Conservation (phyloP, 306 rosid species). For the Pterocarpus santalinus region DNA sequence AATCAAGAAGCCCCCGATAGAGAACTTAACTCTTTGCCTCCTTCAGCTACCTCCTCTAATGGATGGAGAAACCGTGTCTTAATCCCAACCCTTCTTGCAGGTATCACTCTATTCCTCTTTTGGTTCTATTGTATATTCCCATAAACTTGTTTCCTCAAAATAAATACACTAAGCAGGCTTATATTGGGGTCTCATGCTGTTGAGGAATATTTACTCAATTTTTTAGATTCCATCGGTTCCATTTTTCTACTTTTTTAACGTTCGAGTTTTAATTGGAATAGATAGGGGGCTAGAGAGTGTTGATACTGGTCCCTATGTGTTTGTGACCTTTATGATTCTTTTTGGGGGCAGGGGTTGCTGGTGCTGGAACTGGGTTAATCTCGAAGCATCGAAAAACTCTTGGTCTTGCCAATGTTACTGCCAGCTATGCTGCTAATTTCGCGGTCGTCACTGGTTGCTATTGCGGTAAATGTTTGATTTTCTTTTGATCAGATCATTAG, state of each 20-base stretch:
- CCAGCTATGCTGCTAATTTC: conserved; percentile 82
- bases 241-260: background rate
- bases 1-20: conserved; percentile 33
- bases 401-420: conserved; percentile 67
- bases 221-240: background rate
- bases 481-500: conserved; percentile 4
- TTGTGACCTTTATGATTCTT: conserved; percentile 23
- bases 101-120: conserved; percentile 38
- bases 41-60: conserved; percentile 55
- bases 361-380: conserved; percentile 82
- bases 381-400: conserved; percentile 80
- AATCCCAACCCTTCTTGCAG: conserved; percentile 79
- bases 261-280: background rate
- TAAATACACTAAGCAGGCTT: background rate
- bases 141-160: background rate
- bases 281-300: conserved; percentile 18
- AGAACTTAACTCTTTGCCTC: conserved; percentile 37
- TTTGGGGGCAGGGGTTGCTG: conserved; percentile 70
- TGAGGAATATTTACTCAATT: background rate
- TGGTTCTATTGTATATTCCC: background rate
- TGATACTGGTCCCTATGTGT: background rate
- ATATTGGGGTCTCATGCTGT: background rate
- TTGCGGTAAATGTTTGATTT: conserved; percentile 66
- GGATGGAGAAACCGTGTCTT: conserved; percentile 74
- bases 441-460: conserved; percentile 84